Conservation (phyloP, 1,284 basidiomycete species). For the Erythrobasidium hasegawianum region DNA sequence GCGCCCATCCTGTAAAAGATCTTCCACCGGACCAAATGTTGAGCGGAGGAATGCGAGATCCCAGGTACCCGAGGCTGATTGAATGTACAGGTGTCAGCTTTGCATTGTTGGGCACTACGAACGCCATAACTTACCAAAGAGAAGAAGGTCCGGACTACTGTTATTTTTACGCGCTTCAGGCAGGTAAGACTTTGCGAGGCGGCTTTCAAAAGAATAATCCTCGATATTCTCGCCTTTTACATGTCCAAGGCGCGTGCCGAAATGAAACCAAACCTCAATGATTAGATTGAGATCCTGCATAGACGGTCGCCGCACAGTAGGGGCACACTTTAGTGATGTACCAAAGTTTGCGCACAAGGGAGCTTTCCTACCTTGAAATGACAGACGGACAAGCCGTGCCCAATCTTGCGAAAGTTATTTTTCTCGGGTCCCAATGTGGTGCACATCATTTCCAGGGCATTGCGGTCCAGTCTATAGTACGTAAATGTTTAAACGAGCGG, state of each 20-base stretch:
- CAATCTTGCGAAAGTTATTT: not conserved
- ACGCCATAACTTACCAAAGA: not conserved
- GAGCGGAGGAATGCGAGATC: not conserved
- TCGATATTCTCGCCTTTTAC: not conserved
- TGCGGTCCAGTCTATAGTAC: not conserved
- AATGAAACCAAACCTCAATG: not conserved
- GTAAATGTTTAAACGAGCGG: not conserved
- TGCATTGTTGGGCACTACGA: not conserved
- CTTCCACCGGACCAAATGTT: not conserved
- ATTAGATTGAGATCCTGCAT: constrained; percentile 3
- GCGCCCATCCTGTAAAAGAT: not conserved
- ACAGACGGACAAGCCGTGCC: constrained; percentile 1
- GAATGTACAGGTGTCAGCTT: not conserved
- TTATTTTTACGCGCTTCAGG: not conserved
- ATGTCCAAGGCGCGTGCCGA: not conserved
- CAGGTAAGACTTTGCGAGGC: not conserved
- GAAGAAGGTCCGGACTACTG: not conserved
- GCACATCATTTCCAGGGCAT: constrained; percentile 2
- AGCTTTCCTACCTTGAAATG: not conserved
- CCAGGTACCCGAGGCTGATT: constrained; percentile 3
- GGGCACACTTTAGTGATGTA: too few relatives aligned
- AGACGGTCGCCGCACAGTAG: too few relatives aligned
- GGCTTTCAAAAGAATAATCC: not conserved
- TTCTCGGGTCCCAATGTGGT: not conserved
- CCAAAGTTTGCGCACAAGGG: too few relatives aligned